phyloP scores from a whole-genome alignment of 148 eudicot genomes.

The Rhododendron mucronatum region DNA sequence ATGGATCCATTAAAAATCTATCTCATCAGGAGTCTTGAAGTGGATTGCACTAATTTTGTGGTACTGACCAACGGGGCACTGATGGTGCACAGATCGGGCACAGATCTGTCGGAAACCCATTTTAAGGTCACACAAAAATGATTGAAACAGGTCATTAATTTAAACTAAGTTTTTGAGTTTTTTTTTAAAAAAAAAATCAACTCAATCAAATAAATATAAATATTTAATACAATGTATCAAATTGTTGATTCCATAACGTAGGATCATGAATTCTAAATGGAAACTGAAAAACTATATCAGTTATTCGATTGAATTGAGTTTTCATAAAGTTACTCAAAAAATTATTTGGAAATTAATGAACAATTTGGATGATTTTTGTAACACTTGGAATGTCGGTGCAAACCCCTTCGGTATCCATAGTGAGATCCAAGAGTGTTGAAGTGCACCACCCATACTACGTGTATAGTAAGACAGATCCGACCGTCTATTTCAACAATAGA shows the following conservation, averaged over 20 bases:
- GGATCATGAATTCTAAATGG: not conserved
- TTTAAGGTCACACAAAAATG: not conserved
- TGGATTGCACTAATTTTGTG: not conserved
- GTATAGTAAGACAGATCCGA: too few species aligned
- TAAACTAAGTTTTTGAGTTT: too few species aligned
- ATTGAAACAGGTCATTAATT: not conserved
- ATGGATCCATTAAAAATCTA: not conserved
- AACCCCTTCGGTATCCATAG: too few species aligned
- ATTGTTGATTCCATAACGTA: too few species aligned
- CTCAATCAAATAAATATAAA: too few species aligned
- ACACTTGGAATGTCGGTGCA: too few species aligned
- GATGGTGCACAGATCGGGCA: too few species aligned
- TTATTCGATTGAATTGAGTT: not conserved
- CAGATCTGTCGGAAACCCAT: not conserved
- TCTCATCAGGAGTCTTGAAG: not conserved
- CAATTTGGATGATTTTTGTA: too few species aligned
- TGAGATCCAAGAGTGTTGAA: too few species aligned
- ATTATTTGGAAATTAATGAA: not conserved
- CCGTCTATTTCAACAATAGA: too few species aligned
- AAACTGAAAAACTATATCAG: not conserved
- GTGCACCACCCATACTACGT: too few species aligned
- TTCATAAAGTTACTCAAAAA: not conserved
- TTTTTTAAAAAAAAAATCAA: accelerated
- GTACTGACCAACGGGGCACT: not conserved
- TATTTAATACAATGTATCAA: too few species aligned